These are phyloP conservation scores for Xylariaceae sp. DNA, from an alignment of 2,329 filamentous ascomycete species.

Conservation along the genomic window DNA sequence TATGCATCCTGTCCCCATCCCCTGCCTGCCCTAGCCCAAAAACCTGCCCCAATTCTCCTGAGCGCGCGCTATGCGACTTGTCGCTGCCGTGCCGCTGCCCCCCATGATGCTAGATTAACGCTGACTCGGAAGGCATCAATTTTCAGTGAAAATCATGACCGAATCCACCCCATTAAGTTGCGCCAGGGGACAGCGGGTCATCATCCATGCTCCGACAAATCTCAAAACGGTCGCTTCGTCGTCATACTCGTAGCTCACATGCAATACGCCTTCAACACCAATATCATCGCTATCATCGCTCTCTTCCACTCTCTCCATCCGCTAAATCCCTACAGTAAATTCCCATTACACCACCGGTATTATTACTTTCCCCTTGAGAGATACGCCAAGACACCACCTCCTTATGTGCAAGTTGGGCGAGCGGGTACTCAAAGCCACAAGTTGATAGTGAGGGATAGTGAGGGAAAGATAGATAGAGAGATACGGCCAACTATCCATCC, in stretches of 20 bases:
- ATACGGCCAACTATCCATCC: slow-evolving; percentile 18
- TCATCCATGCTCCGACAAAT: slow-evolving; percentile 22
- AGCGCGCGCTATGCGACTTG: slow-evolving; percentile 13
- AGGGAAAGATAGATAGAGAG: background rate
- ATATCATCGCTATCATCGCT: slow-evolving; percentile 6
- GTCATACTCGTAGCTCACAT: slow-evolving; percentile 21
- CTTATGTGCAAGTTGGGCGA: no score
- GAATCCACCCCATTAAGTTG: slow-evolving; percentile 9
- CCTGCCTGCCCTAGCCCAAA: no score
- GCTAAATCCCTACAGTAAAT: no score
- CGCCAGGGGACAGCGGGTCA: slow-evolving; percentile 20
- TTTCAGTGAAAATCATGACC: slow-evolving; percentile 12
- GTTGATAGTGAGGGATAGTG: background rate
- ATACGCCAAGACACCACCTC: no score
- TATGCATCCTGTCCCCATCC: slow-evolving; percentile 8
- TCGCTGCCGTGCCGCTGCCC: background rate
- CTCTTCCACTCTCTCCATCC: slow-evolving; percentile 1
- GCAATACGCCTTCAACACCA: slow-evolving; percentile 21
- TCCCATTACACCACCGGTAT: no score
- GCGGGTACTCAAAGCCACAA: no score
- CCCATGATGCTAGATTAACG: slow-evolving; percentile 10
- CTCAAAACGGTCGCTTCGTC: no score
- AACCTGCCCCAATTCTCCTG: background rate
- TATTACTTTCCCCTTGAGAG: no score
- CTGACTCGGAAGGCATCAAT: slow-evolving; percentile 6